These are phyloP conservation scores for Trametes coccinea DNA, from an alignment of 768 basidiomycete genomes.

Conservation along the genomic window DNA sequence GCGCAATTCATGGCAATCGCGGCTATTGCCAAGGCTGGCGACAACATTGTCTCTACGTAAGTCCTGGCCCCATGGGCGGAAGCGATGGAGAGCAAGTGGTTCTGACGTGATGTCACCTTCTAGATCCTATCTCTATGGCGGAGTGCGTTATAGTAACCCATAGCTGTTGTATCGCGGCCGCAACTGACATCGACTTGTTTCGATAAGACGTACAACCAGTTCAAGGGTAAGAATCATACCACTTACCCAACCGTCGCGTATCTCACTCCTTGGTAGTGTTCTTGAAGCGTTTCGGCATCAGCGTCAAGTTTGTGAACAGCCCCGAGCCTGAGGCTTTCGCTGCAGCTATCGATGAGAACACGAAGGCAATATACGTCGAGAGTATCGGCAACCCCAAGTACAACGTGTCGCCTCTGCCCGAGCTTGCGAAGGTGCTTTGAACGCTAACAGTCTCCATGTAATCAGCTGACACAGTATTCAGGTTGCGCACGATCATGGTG, in stretches of 20 bases:
- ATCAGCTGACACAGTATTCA: constrained; percentile 23
- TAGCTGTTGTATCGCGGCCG: background rate
- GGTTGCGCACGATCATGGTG: constrained; percentile 70
- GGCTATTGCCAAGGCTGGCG: constrained; percentile 60
- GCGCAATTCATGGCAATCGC: constrained; percentile 76
- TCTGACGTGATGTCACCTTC: background rate
- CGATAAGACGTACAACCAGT: constrained; percentile 65
- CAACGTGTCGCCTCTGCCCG: constrained; percentile 63
- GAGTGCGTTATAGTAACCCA: constrained; percentile 42
- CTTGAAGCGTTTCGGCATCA: constrained; percentile 68
- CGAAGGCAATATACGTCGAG: constrained; percentile 76
- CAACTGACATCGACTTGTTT: background rate
- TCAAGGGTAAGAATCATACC: constrained; percentile 48
- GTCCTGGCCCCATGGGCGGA: constrained; percentile 22
- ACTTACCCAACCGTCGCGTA: background rate
- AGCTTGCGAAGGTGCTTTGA: constrained; percentile 57
- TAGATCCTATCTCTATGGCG: constrained; percentile 70
- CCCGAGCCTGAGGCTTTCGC: constrained; percentile 58
- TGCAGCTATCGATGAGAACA: constrained; percentile 72
- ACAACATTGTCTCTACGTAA: constrained; percentile 77
- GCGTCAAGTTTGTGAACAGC: constrained; percentile 60
- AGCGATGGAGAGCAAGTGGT: background rate
- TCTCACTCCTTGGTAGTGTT: constrained; percentile 43
- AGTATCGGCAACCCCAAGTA: constrained; percentile 81
- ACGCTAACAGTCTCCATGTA: too few relatives aligned